Evolutionary conservation across 108 stramenopile species (phyloP), one percentile per base, ranked within the genome.

Genomic region (Nitzschia sp.): DNA sequence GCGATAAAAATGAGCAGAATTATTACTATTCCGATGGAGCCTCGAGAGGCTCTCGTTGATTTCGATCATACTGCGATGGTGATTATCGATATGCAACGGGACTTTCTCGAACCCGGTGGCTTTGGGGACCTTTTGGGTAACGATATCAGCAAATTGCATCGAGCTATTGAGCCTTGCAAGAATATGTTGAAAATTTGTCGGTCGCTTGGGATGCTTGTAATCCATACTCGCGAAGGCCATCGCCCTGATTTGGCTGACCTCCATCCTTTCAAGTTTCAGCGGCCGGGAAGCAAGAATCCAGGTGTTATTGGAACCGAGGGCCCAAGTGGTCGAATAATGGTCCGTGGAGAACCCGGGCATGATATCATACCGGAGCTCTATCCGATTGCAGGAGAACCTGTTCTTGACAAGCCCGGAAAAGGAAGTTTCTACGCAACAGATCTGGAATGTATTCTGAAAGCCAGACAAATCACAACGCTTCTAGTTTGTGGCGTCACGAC

Each of bases 361-460:
- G 81, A 87, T 42, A 87, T 92, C 25, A 74, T 92, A 66, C 51
- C 71, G 4, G 80, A 82, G 47, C 32, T 92, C 35, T 63, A 60
- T 46, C 90, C 90, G 1, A 31, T 67, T 23, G 69, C 30, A 17
- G 70, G 74, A 26, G 91, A 92, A 55, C 64, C 74, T 13, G 36
- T 88, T 0, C 56, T 92, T 19, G 85, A 89, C 68, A 92, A 92
- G 64, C 86, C 91, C 13, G 91, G 91, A 27, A 92, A 92, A 59
- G 80, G 91, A 32, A 47, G 82, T 15, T 92, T 92, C 64, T 92
- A 77, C 62, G 75, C 66, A 46, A 92, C 91, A 19, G 84, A 88
- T 59, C 74, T 92, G 51, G 86, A 89, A 34, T 62, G 57, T 9
- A 75, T 88, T 9, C 49, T 89, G 48, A 30, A 46, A 36, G 79